phyloP scores from a whole-genome alignment of 768 basidiomycete species.

The Tylopilus felleus region DNA sequence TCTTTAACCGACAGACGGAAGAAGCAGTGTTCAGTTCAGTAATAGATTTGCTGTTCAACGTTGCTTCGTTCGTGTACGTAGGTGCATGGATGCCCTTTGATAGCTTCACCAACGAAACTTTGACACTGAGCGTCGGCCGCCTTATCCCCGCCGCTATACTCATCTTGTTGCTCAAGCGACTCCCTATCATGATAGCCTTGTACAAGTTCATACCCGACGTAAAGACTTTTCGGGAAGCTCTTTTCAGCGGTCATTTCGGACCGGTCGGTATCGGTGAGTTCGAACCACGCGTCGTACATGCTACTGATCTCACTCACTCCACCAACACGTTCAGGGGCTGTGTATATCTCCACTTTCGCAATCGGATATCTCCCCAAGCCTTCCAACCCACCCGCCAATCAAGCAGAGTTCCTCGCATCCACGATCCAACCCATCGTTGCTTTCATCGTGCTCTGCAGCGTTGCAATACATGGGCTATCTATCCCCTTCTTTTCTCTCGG shows the following conservation, averaged over 20 bases:
- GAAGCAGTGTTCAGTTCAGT: conserved; percentile 95
- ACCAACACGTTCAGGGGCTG: conserved; percentile 51
- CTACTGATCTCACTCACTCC: background rate
- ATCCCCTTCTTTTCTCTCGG: conserved; percentile 95
- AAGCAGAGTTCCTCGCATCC: conserved; percentile 63
- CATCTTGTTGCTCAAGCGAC: conserved; percentile 75
- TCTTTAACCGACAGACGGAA: conserved; percentile 91
- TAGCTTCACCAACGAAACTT: conserved; percentile 60
- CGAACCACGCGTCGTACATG: background rate
- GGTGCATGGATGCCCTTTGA: conserved; percentile 97
- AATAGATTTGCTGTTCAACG: conserved; percentile 93
- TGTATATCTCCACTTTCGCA: conserved; percentile 90
- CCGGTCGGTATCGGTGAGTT: conserved; percentile 72
- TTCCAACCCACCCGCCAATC: conserved; percentile 44
- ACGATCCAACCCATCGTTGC: conserved; percentile 91
- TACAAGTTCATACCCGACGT: conserved; percentile 96
- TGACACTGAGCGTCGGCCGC: conserved; percentile 79
- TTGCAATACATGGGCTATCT: conserved; percentile 84
- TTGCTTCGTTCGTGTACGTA: conserved; percentile 92
- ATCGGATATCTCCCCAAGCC: conserved; percentile 53
- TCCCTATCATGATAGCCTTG: conserved; percentile 79
- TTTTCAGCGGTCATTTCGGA: conserved; percentile 95
- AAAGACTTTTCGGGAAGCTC: conserved; percentile 88
- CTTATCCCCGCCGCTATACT: conserved; percentile 79
- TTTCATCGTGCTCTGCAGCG: conserved; percentile 92